Evolutionary conservation across 2,329 filamentous ascomycete species (phyloP), one percentile per base, ranked within the genome.

Genomic region (Curvularia sp.): DNA sequence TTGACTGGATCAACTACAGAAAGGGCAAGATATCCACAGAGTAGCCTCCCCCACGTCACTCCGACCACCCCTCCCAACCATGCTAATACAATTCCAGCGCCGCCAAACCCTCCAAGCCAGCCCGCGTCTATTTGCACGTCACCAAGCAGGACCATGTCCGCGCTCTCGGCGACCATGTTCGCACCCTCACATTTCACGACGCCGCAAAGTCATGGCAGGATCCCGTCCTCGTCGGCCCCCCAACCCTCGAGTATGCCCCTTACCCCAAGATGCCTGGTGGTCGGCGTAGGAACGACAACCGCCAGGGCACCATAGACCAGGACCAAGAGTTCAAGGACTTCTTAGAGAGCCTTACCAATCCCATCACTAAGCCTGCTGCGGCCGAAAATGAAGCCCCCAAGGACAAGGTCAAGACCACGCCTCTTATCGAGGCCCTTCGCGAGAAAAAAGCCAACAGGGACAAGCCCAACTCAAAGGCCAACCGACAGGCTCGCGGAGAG

Each of bases 311-410:
- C 3, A 98, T 99, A 66, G 95, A 99, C 70, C 93, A 97, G 74
- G 95, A 99, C 71, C 88, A 92, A 0, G 95, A 98, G 68, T 99
- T 97, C 69, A 96, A 97, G 81, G 88, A 89, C 26, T 99, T 98
- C 75, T 84, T 99, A 7, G 91, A 96, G 75, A 90, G 86, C 53
- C 84, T 98, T 47, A 96, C 93, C 1, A 92, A 96, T 66, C 86
- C 85, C 2, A 82, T 87, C 60, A 77, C 79, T n/a, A 88, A 85
- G 70, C 77, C 85, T 12, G 70, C 80, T 9, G 77, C 81, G 24
- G 79, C 84, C 26, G 83, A 86, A 31, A 84, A 84, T 41, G 77
- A 83, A 3, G 84, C 69, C 43, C 69, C 84, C 28, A 83, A 83
- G 62, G 83, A 85, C 35, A 90, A 91, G 70, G 83, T 91, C 49